Evolutionary conservation across 2,329 filamentous ascomycete genomes (phyloP).

Genomic region (Ceratocystis cubensis): DNA sequence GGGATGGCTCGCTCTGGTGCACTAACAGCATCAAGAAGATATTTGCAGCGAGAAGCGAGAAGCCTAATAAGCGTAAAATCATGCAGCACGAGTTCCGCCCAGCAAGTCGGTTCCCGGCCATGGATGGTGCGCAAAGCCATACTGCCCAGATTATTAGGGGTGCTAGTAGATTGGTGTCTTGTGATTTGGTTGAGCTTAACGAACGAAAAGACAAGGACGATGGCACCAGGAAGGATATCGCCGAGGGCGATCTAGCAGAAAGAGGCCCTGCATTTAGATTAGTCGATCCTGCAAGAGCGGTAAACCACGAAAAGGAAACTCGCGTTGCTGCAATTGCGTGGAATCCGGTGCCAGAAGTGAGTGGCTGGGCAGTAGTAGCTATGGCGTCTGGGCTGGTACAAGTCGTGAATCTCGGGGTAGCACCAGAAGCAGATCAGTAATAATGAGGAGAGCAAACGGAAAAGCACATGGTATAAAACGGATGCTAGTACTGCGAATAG

Average conservation of each 20-base stretch:
- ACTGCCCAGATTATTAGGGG: conserved; percentile 28
- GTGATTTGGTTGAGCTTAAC: conserved; percentile 40
- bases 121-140: neutral
- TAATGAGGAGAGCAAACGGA: conserved; percentile 25
- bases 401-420: conserved; percentile 50
- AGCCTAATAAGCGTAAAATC: conserved; percentile 33
- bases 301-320: conserved; percentile 50
- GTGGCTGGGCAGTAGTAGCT: conserved; percentile 54
- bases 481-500: conserved; percentile 16
- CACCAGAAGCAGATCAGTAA: neutral
- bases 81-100: conserved; percentile 44
- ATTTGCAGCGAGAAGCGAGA: conserved; percentile 31
- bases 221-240: conserved; percentile 26
- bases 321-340: conserved; percentile 50
- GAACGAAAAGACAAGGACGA: conserved; percentile 26
- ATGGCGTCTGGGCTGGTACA: conserved; percentile 55
- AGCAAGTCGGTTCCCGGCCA: conserved; percentile 25
- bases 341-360: conserved; percentile 55
- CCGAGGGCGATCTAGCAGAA: conserved; percentile 22
- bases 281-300: conserved; percentile 31
- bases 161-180: conserved; percentile 39
- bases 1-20: conserved; percentile 42
- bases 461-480: neutral
- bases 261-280: conserved; percentile 25
- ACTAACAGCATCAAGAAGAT: conserved; percentile 36